These are phyloP conservation scores for Punica granatum DNA, from an alignment of 345 rosid genomes.

Conservation along the genomic window DNA sequence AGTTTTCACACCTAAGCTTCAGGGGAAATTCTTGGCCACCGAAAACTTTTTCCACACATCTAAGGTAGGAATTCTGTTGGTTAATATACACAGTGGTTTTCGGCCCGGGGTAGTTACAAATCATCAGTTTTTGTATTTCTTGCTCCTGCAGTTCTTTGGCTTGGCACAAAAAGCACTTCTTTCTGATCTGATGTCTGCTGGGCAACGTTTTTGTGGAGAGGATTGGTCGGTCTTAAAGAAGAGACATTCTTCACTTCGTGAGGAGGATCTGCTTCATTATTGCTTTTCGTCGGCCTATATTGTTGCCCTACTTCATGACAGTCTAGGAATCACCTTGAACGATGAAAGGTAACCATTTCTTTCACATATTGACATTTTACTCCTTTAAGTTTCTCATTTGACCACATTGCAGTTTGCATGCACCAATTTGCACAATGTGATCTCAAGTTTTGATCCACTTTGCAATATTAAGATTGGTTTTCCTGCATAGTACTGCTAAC, in stretches of 20 bases:
- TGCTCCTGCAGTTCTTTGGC: conserved; percentile 59
- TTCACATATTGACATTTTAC: too few species aligned
- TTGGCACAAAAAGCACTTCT: conserved; percentile 46
- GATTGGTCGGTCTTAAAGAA: conserved; percentile 69
- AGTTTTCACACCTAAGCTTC: conserved; percentile 66
- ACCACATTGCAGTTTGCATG: not conserved
- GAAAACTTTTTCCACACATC: conserved; percentile 86
- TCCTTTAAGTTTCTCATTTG: not conserved
- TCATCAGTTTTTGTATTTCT: not conserved
- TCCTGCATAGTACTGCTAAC: too few species aligned
- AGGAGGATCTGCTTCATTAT: conserved; percentile 54
- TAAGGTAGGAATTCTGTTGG: conserved; percentile 32
- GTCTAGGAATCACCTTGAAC: conserved; percentile 60
- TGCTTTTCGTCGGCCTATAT: conserved; percentile 95
- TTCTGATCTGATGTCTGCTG: conserved; percentile 52
- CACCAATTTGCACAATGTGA: not conserved
- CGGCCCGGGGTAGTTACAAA: not conserved
- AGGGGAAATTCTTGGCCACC: conserved; percentile 75
- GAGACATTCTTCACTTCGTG: conserved; percentile 44
- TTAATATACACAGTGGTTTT: not conserved
- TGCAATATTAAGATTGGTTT: not conserved
- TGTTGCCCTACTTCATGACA: conserved; percentile 81
- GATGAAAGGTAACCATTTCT: conserved; percentile 40
- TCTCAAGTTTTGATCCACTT: not conserved
- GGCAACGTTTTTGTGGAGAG: conserved; percentile 65